These are phyloP conservation scores for Chlorencoelia australis DNA, from an alignment of 2,329 filamentous ascomycete genomes.

Conservation along the genomic window DNA sequence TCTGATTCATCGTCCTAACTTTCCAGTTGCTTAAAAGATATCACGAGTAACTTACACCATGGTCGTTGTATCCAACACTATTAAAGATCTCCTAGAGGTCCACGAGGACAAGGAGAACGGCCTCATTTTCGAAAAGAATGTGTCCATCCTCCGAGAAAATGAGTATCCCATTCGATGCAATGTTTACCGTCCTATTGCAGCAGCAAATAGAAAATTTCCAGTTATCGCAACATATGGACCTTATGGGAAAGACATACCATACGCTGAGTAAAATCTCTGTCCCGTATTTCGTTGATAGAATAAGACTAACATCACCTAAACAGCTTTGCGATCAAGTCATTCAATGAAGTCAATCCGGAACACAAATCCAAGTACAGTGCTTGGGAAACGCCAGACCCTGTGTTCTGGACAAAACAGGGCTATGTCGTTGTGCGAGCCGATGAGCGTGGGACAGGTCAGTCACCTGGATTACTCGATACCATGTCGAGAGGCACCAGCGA, in stretches of 20 bases:
- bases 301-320: neutral
- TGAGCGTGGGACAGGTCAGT: constrained; percentile 41
- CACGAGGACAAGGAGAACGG: constrained; percentile 14
- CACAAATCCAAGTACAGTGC: constrained; percentile 33
- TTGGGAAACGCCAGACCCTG: constrained; percentile 36
- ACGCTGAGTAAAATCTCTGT: constrained; percentile 42
- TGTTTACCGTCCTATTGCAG: constrained; percentile 37
- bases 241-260: constrained; percentile 64
- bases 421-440: constrained; percentile 37
- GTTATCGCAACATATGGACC: constrained; percentile 63
- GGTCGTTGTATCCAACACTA: constrained; percentile 3
- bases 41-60: neutral
- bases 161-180: constrained; percentile 38
- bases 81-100: constrained; percentile 11
- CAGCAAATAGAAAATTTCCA: constrained; percentile 35
- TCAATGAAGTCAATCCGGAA: constrained; percentile 32
- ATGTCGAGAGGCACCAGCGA: constrained; percentile 43
- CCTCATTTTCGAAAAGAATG: constrained; percentile 38
- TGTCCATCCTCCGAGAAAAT: constrained; percentile 33
- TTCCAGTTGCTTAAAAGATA: too few species aligned
- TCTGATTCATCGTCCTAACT: too few species aligned
- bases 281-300: too few species aligned
- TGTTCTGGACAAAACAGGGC: constrained; percentile 33
- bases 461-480: constrained; percentile 40
- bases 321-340: constrained; percentile 41